Evolutionary conservation across 1,284 basidiomycete species (phyloP).

Genomic region (Paramarasmius palmivorus): DNA sequence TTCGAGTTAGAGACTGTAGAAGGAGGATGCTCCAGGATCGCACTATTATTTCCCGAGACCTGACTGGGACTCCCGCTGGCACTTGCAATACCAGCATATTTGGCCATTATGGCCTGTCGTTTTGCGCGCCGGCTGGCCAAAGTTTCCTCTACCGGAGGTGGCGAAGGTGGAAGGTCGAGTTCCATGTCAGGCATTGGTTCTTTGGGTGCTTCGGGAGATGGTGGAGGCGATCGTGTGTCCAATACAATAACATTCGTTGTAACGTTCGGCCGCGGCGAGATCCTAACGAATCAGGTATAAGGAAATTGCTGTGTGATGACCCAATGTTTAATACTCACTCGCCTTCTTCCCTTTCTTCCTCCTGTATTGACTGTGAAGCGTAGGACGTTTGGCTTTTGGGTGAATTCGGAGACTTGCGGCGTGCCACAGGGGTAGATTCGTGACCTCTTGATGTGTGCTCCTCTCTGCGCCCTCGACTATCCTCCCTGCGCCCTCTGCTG

Average conservation of each 20-base stretch:
- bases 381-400: constrained; percentile 1
- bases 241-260: constrained; percentile 23
- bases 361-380: constrained; percentile 16
- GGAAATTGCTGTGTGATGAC: constrained; percentile 10
- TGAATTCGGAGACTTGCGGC: neutral
- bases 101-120: constrained; percentile 84
- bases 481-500: too few relatives aligned
- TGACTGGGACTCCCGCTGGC: constrained; percentile 57
- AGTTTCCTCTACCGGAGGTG: constrained; percentile 68
- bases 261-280: constrained; percentile 50
- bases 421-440: too few relatives aligned
- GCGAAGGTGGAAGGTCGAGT: constrained; percentile 55
- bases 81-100: constrained; percentile 61
- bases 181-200: constrained; percentile 49
- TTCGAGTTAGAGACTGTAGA: constrained; percentile 60
- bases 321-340: constrained; percentile 60
- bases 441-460: too few relatives aligned
- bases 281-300: constrained; percentile 42
- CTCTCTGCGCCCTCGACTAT: too few relatives aligned
- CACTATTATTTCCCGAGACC: constrained; percentile 41
- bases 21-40: constrained; percentile 66
- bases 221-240: constrained; percentile 18
- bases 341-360: constrained; percentile 74
- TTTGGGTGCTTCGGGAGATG: constrained; percentile 26
- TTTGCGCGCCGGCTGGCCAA: constrained; percentile 80